Base-by-base conservation (phyloP, 2,329 filamentous ascomycete species). In the Talaromyces sp. region DNA sequence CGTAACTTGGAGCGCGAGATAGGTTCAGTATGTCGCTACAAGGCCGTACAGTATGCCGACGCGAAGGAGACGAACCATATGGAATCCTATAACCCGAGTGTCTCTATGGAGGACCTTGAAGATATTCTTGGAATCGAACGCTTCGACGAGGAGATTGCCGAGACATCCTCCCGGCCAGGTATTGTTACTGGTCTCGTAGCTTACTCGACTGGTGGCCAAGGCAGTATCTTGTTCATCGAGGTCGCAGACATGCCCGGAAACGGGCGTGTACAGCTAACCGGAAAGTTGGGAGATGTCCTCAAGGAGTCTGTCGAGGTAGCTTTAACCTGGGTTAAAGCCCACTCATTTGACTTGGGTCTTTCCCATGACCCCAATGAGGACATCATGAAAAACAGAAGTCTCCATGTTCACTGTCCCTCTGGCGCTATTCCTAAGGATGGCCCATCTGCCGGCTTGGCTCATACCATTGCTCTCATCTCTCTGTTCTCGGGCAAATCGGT, bases 271-370 rank as follows among this genome's bases (percentile, higher is more conserved):
- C 95, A 98, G 79, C 88, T 99, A 29, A 99, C 95, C 1, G 95
- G 95, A 68, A 98, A 96, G 77, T 88, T 99, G 6, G 95, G 95
- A 69, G 93, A 97, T 71, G 95, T 99, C 34, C 87, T 99, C 66
- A 98, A 98, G 79, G 95, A 99, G 79, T 94, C 90, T 68, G 95
- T 98, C 49, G 94, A 98, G 78, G 95, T 99, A 22, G 95, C 95
- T 11, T 84, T 98, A 38, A 94, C 90, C 17, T 99, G 95, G 95
- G 95, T 99, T 61, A 97, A 97, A 78, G 91, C 92, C 3, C 94
- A 99, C 76, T 93, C 94, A 2, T 97, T 90, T 73, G 92, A 96
- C 74, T 84, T 99, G 13, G 93, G 93, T 10, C 83, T 99, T 47
- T 93, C 92, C 3, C 84, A 89, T 65, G 89, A 93, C 68, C 90